phyloP scores from a whole-genome alignment of 23 red algal genomes.

The Gracilaria caudata region DNA sequence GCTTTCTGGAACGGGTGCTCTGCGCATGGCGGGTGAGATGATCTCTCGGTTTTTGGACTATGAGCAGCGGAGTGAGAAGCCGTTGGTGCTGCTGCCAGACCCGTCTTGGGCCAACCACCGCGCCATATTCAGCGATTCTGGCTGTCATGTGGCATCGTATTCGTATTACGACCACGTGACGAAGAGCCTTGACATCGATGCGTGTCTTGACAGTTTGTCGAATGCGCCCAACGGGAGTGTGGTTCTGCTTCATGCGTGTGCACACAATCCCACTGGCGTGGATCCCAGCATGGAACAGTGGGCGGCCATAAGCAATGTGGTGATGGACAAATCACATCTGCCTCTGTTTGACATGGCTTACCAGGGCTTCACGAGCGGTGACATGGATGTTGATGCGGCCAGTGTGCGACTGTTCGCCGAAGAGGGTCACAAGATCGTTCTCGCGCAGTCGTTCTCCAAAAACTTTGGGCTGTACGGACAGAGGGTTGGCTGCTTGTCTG shows the following conservation, averaged over 20 bases:
- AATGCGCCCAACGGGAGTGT: constrained; percentile 68
- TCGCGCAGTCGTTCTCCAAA: constrained; percentile 86
- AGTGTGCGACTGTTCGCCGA: constrained; percentile 69
- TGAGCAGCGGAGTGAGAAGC: constrained; percentile 20
- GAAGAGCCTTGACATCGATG: constrained; percentile 75
- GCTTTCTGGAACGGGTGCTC: constrained; percentile 86
- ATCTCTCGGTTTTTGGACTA: constrained; percentile 61
- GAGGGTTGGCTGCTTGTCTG: constrained; percentile 79
- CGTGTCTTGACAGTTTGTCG: constrained; percentile 58
- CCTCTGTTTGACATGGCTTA: constrained; percentile 93
- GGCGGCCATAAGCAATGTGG: constrained; percentile 55
- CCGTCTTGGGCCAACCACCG: constrained; percentile 86
- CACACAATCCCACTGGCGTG: constrained; percentile 93
- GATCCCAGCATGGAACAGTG: constrained; percentile 78
- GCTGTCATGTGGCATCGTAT: constrained; percentile 67
- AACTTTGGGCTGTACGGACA: constrained; percentile 94
- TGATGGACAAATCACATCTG: constrained; percentile 60
- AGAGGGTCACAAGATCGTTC: constrained; percentile 74
- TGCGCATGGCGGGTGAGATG: constrained; percentile 74
- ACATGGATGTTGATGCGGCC: constrained; percentile 78
- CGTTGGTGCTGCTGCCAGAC: constrained; percentile 76
- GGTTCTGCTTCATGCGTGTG: constrained; percentile 85
- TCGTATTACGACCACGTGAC: constrained; percentile 72
- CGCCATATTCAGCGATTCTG: constrained; percentile 67
- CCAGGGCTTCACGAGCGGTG: constrained; percentile 92